Evolutionary conservation across 139 green algal species (phyloP).

Genomic region (Diplosphaera chodatii): DNA sequence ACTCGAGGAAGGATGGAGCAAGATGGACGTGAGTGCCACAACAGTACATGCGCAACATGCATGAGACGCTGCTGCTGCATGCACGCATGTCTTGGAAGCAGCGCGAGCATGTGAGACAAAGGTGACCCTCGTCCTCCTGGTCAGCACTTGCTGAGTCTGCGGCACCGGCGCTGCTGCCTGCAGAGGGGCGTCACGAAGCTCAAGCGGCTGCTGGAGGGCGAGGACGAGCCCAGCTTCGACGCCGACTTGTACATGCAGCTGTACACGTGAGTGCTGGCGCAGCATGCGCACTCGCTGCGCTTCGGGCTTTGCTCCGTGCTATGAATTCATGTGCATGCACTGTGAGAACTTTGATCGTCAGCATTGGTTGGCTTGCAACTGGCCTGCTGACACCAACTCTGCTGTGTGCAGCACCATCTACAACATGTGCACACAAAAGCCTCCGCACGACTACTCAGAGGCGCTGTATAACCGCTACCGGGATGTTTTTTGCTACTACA

Average conservation of each 20-base stretch:
- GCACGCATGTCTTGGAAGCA: not conserved
- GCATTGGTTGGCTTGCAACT: too few relatives aligned
- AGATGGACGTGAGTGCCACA: slow-evolving; percentile 70
- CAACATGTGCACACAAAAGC: slow-evolving; percentile 99
- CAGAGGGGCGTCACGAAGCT: slow-evolving; percentile 94
- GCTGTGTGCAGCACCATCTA: slow-evolving; percentile 79
- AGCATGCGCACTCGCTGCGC: not conserved
- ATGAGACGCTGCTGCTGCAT: not conserved
- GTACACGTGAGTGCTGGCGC: slow-evolving; percentile 76
- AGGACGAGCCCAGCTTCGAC: slow-evolving; percentile 78
- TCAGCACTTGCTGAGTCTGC: not conserved
- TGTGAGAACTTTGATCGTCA: too few relatives aligned
- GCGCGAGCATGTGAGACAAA: too few relatives aligned
- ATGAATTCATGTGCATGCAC: too few relatives aligned
- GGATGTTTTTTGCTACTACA: slow-evolving; percentile 91
- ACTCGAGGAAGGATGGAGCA: slow-evolving; percentile 83
- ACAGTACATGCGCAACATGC: not conserved
- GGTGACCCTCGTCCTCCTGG: not conserved
- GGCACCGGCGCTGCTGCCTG: not conserved
- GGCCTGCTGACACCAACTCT: too few relatives aligned
- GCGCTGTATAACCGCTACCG: slow-evolving; percentile 92
- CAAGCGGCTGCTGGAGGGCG: slow-evolving; percentile 81
- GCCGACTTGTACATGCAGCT: slow-evolving; percentile 95
- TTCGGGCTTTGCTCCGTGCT: too few relatives aligned
- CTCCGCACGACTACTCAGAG: slow-evolving; percentile 94